Conservation (phyloP, 495 filamentous ascomycete species). For the Endocarpon pusillum region DNA sequence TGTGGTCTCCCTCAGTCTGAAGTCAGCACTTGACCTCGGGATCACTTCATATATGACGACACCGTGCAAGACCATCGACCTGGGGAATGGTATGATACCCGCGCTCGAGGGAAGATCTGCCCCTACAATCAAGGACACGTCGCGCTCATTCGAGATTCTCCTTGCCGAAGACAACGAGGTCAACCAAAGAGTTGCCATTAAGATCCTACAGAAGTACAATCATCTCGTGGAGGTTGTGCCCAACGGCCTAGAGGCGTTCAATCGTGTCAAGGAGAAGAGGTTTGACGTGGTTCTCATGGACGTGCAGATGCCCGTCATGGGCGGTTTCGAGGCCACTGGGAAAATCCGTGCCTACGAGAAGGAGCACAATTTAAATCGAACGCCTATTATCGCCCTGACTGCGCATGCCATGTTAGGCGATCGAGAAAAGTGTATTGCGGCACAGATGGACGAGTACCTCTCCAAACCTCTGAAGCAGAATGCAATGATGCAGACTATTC, state of each 20-base stretch:
- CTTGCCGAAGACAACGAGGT: conserved; percentile 96
- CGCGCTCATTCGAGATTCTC: conserved; percentile 88
- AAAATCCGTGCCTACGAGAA: conserved; percentile 94
- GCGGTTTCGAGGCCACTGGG: conserved; percentile 92
- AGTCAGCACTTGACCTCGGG: conserved; percentile 86
- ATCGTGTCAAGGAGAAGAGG: conserved; percentile 44
- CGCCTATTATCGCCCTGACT: conserved; percentile 92
- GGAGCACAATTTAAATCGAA: conserved; percentile 51
- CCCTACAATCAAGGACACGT: conserved; percentile 81
- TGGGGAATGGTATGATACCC: conserved; percentile 97
- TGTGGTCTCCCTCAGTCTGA: conserved; percentile 78
- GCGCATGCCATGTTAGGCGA: conserved; percentile 99
- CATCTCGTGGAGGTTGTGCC: conserved; percentile 92
- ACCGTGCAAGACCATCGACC: conserved; percentile 83
- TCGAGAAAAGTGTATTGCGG: conserved; percentile 93
- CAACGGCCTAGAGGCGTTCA: conserved; percentile 83
- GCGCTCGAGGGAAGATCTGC: conserved; percentile 88
- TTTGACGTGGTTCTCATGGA: conserved; percentile 99
- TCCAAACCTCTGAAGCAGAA: conserved; percentile 97
- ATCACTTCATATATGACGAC: conserved; percentile 99
- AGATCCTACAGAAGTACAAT: conserved; percentile 96
- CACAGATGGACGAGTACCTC: conserved; percentile 98
- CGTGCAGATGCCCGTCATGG: conserved; percentile 99
- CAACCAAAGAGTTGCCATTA: conserved; percentile 90
- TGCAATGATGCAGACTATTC: conserved; percentile 94